Evolutionary conservation across 2,329 filamentous ascomycete genomes (phyloP), one percentile per base, ranked within the genome.

Genomic region (Fusarium sp.): DNA sequence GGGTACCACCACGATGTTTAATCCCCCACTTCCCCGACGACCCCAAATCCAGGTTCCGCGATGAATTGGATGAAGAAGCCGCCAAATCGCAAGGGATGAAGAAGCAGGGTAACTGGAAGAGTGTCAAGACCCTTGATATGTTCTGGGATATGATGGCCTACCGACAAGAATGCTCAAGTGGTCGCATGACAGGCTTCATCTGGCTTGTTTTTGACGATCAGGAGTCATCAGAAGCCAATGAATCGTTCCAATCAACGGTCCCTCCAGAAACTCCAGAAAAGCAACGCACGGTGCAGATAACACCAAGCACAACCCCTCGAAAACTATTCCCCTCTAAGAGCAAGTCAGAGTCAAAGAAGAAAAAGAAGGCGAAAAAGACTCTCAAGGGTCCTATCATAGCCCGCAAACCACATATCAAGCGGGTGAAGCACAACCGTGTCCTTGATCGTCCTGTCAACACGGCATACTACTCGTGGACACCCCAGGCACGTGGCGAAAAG

Each of bases 111-210:
- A 84, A 87, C 57, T 99, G 96, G 96, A 92, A 89, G 76, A 94
- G 91, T 62, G 89, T 97, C 24, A 90, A 86, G 75, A 92, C 89
- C 0, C 81, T 99, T 40, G 92, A 94, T n/a, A 90, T 94, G 71
- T 99, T 99, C 75, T 99, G 96, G 96, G 96, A 99, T 65, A 92
- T 97, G 86, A 98, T 99, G 95, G 91, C 94, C 0, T 98, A 92
- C 75, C 86, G 96, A 57, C 96, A 98, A 77, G 96, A 99, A 76
- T 99, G 96, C 75, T 97, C 94, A 1, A 93, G 94, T 33, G 96
- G 96, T 0, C 86, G 94, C 19, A 85, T 97, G 75, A 96, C 97
- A 0, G 96, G 96, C 0, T 99, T 99, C 71, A 85, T 98, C 26
- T 99, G 96, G 95, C 82, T 97, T 26, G 90, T 97, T 0, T 91